Conservation (phyloP, 208 protist species). For the Naegleria lovaniensis region DNA sequence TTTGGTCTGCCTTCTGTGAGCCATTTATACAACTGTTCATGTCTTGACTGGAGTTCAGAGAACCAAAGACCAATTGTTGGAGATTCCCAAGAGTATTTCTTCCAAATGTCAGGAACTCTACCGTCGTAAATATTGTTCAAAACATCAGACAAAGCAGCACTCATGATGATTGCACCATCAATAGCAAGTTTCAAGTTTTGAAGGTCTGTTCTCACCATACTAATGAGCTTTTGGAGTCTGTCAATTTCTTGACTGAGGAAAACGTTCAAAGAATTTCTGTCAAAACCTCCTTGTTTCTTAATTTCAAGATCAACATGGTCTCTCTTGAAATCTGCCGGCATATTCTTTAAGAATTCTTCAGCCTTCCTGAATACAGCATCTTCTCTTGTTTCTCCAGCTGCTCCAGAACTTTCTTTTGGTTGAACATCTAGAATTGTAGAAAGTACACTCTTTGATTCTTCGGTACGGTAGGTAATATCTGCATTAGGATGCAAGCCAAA, state of each 20-base stretch:
- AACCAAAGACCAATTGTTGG: conserved; percentile 94
- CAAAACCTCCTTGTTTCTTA: conserved; percentile 50
- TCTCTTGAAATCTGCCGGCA: conserved; percentile 76
- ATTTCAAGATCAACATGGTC: conserved; percentile 65
- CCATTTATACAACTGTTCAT: conserved; percentile 90
- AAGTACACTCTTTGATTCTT: conserved; percentile 80
- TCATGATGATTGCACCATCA: conserved; percentile 94
- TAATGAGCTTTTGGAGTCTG: conserved; percentile 74
- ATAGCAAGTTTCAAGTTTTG: conserved; percentile 88
- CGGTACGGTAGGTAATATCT: conserved; percentile 84
- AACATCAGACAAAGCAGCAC: conserved; percentile 79
- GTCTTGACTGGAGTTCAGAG: conserved; percentile 78
- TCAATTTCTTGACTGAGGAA: conserved; percentile 91
- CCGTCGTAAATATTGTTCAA: conserved; percentile 91
- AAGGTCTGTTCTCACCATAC: conserved; percentile 69
- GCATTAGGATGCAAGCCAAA: conserved; percentile 95
- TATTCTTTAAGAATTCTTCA: conserved; percentile 75
- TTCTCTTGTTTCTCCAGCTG: conserved; percentile 78
- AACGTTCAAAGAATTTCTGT: conserved; percentile 82
- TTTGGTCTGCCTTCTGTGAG: conserved; percentile 73
- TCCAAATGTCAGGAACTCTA: conserved; percentile 86
- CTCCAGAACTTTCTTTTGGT: conserved; percentile 74
- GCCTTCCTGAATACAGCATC: conserved; percentile 78
- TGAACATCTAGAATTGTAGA: conserved; percentile 91
- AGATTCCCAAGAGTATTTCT: conserved; percentile 85